Percentiles rank a stretch among this genome's conserved stretches.
Evolutionary conservation across 2,329 filamentous ascomycete genomes (phyloP).

Genomic region (Cladophialophora yegresii): DNA sequence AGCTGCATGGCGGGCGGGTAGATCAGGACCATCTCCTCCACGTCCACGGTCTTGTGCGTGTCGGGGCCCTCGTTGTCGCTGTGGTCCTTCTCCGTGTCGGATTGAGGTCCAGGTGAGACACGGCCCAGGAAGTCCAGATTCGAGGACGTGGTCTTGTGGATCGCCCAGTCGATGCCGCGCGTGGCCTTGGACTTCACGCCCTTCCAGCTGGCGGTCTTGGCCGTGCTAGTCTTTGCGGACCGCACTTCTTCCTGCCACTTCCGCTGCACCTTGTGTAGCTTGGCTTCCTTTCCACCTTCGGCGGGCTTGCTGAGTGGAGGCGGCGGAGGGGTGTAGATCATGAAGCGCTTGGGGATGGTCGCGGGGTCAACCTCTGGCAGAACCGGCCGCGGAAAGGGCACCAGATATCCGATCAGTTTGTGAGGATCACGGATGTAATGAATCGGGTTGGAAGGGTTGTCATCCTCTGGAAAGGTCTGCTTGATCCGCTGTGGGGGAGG

Average conservation of each 20-base stretch:
- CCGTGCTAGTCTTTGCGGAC: conserved; percentile 46
- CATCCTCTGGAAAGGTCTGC: conserved; percentile 25
- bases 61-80: conserved; percentile 38
- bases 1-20: conserved; percentile 43
- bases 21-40: conserved; percentile 48
- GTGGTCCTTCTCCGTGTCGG: conserved; percentile 40
- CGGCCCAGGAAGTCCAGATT: conserved; percentile 51
- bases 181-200: conserved; percentile 48
- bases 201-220: conserved; percentile 47
- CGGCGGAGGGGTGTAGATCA: conserved; percentile 51
- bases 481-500: conserved; percentile 32
- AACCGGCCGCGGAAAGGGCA: conserved; percentile 49
- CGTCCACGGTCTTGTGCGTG: conserved; percentile 43
- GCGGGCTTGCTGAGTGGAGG: conserved; percentile 46
- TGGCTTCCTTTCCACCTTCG: conserved; percentile 48
- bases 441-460: conserved; percentile 41
- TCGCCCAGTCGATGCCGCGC: conserved; percentile 46
- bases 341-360: conserved; percentile 45
- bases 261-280: conserved; percentile 48
- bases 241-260: conserved; percentile 52
- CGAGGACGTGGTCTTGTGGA: conserved; percentile 45
- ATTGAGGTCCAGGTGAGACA: conserved; percentile 34
- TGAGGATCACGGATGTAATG: conserved; percentile 48
- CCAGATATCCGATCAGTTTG: conserved; percentile 48
- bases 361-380: conserved; percentile 41